Base-by-base conservation (phyloP, 768 basidiomycete species). In the Melanogaster broomeanus region DNA sequence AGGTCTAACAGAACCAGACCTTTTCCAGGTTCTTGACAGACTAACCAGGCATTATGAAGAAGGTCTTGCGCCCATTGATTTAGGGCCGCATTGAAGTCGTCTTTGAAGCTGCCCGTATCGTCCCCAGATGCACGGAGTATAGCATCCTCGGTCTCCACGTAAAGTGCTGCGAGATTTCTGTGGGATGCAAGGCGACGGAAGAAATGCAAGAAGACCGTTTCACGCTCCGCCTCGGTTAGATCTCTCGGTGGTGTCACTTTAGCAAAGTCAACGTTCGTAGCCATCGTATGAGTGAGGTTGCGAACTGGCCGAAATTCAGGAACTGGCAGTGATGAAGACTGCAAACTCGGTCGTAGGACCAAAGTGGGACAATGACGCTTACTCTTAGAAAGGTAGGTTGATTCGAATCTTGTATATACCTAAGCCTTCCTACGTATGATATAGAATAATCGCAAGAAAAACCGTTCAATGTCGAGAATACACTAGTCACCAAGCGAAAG, bases 11-110 rank as follows among this genome's bases (percentile, higher is more conserved):
- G 4, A 33, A 13, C 51, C 63, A 21, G 51, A 72, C 73, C 73
- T 65, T 66, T 67, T 4, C 71, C 73, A 6, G 74, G 73, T 50
- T 75, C 70, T 16, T 69, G 66, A 55, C 79, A 80, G 4, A 72
- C 73, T 21, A 70, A 57, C 74, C 77, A 81, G 5, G 76, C 69
- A 48, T 77, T 67, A 42, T 73, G 63, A 4, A 77, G 51, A 15
- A 81, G 58, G 2, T 63, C 60, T 42, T 80, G 74, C 0, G 75
- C 74, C 81, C 81, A 83, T 13, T 42, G 18, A 48, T 79, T 67
- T 9, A 82, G 57, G 21, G 72, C 70, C 16, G 56, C 30, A 18
- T 70, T 54, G 49, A 74, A 77, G n/a, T 54, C 64, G n/a, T 54
- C 64, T n/a, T 30, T 43, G n/a, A 42, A 34, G 0, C 69, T 71